Evolutionary conservation across 257 asterid species (phyloP), one percentile per base, ranked within the genome.

Genomic region (Osmanthus fragrans): DNA sequence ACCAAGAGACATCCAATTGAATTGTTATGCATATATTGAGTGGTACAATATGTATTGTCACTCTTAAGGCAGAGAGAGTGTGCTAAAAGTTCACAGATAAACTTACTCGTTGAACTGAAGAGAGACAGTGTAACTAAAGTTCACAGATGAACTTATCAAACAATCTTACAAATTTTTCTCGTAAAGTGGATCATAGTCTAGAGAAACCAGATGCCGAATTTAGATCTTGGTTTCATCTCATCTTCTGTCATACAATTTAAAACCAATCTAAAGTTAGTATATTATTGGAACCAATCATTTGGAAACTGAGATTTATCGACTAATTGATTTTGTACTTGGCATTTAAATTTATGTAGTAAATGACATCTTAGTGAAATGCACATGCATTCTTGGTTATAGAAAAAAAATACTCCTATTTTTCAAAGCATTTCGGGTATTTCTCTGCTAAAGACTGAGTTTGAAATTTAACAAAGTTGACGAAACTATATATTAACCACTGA

Each of bases 291-390:
- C 27, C 65, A 23, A 10, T 23, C 10, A 23, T 23, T 60, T 11
- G 33, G 16, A 21, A 60, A 60, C 15, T 7, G 29, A 2, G 29
- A 56, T n/a, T 54, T 54, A 8, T 49, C 15, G 0, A 21, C 21
- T n/a, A 58, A n/a, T 58, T 21, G 7, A 58, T n/a, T n/a, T 58
- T 58, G 9, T 51, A 21, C 70, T 70, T 70, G 21, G 30, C 32
- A 54, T 68, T 72, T 69, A 40, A 36, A 67, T 51, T 63, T 80
- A 23, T 65, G 27, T 25, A 30, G 78, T 73, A 47, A 77, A 64
- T 70, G 21, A 71, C n/a, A 49, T 58, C 72, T 39, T 37, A 64
- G 13, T 60, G 3, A 29, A 23, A 73, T 73, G 68, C n/a, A n/a
- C n/a, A n/a, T n/a, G 68, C 70, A 34, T 70, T 58, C 77, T 56